Conservation (phyloP, 345 rosid species). For the Arabidopsis suecica region DNA sequence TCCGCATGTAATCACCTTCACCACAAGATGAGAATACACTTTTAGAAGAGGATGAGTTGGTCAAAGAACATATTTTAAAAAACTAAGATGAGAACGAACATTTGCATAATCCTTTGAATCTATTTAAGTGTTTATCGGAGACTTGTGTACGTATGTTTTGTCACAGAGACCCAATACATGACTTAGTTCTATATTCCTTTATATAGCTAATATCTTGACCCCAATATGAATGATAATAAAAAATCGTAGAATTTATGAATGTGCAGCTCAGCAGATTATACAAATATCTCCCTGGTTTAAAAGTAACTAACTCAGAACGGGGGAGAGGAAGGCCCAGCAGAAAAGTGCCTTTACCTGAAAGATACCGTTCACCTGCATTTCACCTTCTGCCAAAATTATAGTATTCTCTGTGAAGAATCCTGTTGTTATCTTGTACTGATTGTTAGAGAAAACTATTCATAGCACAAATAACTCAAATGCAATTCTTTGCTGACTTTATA, state of each 20-base stretch:
- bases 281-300: conserved; percentile 9
- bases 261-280: neutral
- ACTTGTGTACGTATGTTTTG: neutral
- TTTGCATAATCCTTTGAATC: neutral
- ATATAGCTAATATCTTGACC: conserved; percentile 20
- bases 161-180: conserved; percentile 18
- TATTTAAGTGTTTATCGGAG: neutral
- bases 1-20: conserved; percentile 85
- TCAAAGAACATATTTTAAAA: neutral
- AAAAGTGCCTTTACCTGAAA: conserved; percentile 63
- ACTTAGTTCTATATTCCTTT: conserved; percentile 21
- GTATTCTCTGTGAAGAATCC: conserved; percentile 94
- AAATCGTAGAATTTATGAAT: neutral
- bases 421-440: conserved; percentile 75
- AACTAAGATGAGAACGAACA: conserved; percentile 5
- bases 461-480: conserved; percentile 11
- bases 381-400: conserved; percentile 90
- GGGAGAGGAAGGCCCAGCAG: neutral
- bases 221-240: neutral
- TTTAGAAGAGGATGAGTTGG: neutral
- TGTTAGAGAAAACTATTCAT: conserved; percentile 57
- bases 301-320: conserved; percentile 8
- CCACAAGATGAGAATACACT: conserved; percentile 7
- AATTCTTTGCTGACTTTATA: neutral
- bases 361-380: conserved; percentile 76